Conservation (phyloP, 805 yeast species). For the Suhomyces canberraensis region DNA sequence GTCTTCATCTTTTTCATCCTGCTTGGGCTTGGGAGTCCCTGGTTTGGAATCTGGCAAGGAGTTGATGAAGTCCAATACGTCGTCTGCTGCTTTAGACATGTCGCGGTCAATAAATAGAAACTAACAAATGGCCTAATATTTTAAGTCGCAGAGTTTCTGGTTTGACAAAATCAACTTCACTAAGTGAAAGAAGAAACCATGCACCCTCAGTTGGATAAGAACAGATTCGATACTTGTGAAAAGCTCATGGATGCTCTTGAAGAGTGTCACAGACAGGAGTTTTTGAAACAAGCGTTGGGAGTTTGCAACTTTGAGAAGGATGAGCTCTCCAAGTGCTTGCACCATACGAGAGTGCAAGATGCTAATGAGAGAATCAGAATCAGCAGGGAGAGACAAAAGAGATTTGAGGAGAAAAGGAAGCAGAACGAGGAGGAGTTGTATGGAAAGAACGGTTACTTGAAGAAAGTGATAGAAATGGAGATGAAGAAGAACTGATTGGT, state of each 20-base stretch:
- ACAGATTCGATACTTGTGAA: conserved; percentile 56
- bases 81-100: conserved; percentile 49
- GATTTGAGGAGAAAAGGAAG: conserved; percentile 55
- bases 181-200: no score
- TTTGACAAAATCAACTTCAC: no score
- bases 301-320: conserved; percentile 81
- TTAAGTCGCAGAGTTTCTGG: no score
- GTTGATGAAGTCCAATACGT: conserved; percentile 75
- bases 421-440: conserved; percentile 70
- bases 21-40: conserved; percentile 28
- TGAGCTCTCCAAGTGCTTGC: conserved; percentile 74
- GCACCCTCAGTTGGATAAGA: conserved; percentile 47
- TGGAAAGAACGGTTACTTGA: conserved; percentile 71
- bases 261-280: conserved; percentile 76
- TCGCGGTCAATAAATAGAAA: not conserved
- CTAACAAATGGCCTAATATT: no score
- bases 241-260: conserved; percentile 84
- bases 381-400: conserved; percentile 55
- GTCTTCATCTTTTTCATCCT: conserved; percentile 46
- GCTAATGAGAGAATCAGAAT: conserved; percentile 53
- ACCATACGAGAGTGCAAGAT: conserved; percentile 64
- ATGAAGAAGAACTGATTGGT: conserved; percentile 2
- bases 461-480: conserved; percentile 53
- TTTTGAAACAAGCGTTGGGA: conserved; percentile 70
- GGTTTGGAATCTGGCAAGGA: conserved; percentile 64